phyloP scores from a whole-genome alignment of 1,284 basidiomycete species.

The Papiliotrema fonsecae region DNA sequence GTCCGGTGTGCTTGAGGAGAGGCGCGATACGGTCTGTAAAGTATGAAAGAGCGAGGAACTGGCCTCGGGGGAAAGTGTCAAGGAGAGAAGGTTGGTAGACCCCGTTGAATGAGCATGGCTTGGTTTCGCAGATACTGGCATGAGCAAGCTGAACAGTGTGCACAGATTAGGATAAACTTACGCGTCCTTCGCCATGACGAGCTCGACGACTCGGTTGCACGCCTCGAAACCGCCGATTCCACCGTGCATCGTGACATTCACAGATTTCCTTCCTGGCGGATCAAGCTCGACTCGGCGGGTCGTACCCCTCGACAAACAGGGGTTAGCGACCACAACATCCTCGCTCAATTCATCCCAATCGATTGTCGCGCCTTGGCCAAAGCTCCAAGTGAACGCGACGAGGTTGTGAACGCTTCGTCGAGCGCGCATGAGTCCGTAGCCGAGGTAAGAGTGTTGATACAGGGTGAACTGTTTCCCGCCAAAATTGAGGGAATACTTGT shows the following conservation, averaged over 20 bases:
- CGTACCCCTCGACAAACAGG: constrained; percentile 72
- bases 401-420: constrained; percentile 79
- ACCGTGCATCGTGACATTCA: constrained; percentile 76
- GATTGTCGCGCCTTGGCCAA: constrained; percentile 41
- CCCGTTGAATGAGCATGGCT: constrained; percentile 94
- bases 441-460: constrained; percentile 94
- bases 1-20: constrained; percentile 54
- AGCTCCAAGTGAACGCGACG: constrained; percentile 75
- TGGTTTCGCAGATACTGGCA: constrained; percentile 71
- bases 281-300: constrained; percentile 64
- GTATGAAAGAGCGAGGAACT: constrained; percentile 84
- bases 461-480: constrained; percentile 65
- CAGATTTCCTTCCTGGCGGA: constrained; percentile 53
- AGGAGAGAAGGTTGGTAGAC: constrained; percentile 95
- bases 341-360: constrained; percentile 50
- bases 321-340: constrained; percentile 57
- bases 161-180: constrained; percentile 51
- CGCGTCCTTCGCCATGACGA: constrained; percentile 95
- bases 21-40: constrained; percentile 92
- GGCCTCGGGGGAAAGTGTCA: constrained; percentile 76
- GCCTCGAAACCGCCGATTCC: constrained; percentile 77
- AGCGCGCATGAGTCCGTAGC: constrained; percentile 92
- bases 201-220: constrained; percentile 76
- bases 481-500: constrained; percentile 83
- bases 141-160: constrained; percentile 1